Base-by-base conservation (phyloP, 352 stramenopile species). In the Halophytophthora polymorphica region DNA sequence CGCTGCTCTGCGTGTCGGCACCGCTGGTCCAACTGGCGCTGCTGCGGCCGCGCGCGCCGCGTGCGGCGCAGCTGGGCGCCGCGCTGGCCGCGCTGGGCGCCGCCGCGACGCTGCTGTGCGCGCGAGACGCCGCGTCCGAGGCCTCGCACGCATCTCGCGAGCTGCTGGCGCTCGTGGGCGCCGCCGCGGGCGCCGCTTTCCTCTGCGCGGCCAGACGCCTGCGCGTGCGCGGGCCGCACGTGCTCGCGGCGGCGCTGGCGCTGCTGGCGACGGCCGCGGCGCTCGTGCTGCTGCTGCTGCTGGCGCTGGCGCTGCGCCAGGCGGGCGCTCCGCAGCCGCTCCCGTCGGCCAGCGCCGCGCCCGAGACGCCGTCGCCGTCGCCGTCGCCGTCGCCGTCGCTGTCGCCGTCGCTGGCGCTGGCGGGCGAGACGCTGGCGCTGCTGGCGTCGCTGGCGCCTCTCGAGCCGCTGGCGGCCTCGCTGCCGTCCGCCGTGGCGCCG, bases 1-100 rank as follows among this genome's bases (percentile, higher is more conserved):
- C 83, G 52, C 80, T 84, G 31, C 83, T 86, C 28, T 61, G 47
- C 51, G 83, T 80, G 43, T 70, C 69, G 36, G 72, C 83, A 52
- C 83, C 71, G 55, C 45, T 86, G 48, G 53, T 86, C 25, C 50
- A 83, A 31, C 72, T 86, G 25, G 40, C 65, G 6, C 49, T 76
- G 11, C 28, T 78, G 36, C 38, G 77, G 7, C 31, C 70, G 1
- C 57, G 81, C 36, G 62, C 61, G 3, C 52, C 81, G 6, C 56
- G 47, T 0, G 14, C 45, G 10, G 36, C 78, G 19, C 72, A 86
- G 48, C 39, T 78, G 1, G 75, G 75, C 2, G 70, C 70, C 0
- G 31, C 56, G 0, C 18, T 86, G 14, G 75, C 72, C 0, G 74
- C 78, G 43, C 41, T 59, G 6, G 75, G 75, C 8, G 65, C 73